Evolutionary conservation across 345 rosid species (phyloP), one percentile per base, ranked within the genome.

Genomic region (Noccaea caerulescens): DNA sequence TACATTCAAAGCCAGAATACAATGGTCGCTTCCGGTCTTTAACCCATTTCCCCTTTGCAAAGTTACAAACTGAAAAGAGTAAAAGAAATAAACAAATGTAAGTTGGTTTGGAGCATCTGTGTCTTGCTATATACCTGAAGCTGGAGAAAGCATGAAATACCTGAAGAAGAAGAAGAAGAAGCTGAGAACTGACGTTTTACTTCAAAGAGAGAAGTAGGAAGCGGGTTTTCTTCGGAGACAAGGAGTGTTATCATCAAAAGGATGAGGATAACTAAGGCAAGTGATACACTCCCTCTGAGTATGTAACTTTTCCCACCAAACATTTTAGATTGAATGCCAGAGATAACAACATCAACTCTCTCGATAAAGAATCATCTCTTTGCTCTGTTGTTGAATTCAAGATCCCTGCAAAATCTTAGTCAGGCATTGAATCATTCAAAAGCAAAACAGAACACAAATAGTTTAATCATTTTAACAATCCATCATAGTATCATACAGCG

Each of bases 21-120:
- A 85, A 77, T 18, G 95, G 95, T 54, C 81, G 47, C 36, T 71
- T 77, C 67, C 52, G 63, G 70, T 85, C 86, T 59, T 74, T 58
- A 46, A 85, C 83, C 95, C 89, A 91, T 72, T 66, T 80, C 27
- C 95, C 97, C 56, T 85, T 86, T 50, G 88, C 81, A 73, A 82
- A 88, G 75, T 84, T 84, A 77, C 97, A 88, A 10, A 49, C 94
- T 85, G 86, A 14, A 3, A 27, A 27, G 30, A 27, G 30, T 27
- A 3, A 27, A 27, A 27, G 30, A 27, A 27, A 3, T 3, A 27
- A 27, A 3, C 30, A 27, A 27, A 27, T 27, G 30, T 27, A 27
- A 27, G 30, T 27, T 27, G 7, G 6, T 33, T 33, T 33, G 36
- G 36, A 33, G 36, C 7, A 33, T 33, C 5, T 33, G 36, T 5